Percentiles rank a stretch among this genome's conserved stretches.
phyloP scores from a whole-genome alignment of 306 rosid species.

The Nissolia schottii region DNA sequence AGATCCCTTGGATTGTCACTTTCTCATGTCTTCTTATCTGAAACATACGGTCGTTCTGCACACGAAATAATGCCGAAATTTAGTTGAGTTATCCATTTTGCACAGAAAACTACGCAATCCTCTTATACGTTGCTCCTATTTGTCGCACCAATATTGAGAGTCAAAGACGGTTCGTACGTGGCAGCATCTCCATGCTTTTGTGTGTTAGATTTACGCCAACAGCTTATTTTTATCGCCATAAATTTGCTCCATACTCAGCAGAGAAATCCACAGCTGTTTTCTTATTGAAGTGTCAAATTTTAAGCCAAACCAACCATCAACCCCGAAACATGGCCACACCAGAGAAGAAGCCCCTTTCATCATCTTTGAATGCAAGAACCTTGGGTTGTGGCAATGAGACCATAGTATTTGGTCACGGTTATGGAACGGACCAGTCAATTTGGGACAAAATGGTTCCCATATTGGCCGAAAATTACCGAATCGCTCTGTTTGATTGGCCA shows the following conservation, averaged over 20 bases:
- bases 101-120: background rate
- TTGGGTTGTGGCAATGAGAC: conserved; percentile 37
- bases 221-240: too few relatives aligned
- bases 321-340: conserved; percentile 19
- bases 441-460: conserved; percentile 64
- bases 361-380: conserved; percentile 38
- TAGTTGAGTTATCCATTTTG: background rate
- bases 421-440: conserved; percentile 58
- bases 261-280: too few relatives aligned
- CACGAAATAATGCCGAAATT: too few relatives aligned
- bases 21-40: background rate
- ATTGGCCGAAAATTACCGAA: conserved; percentile 28
- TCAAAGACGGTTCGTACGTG: background rate
- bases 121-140: too few relatives aligned
- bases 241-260: too few relatives aligned
- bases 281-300: too few relatives aligned
- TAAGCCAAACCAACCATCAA: background rate
- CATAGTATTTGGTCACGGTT: conserved; percentile 71
- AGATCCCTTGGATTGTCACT: background rate
- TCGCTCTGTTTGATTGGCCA: conserved; percentile 67
- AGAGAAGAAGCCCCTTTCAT: conserved; percentile 30
- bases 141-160: background rate
- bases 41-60: background rate
- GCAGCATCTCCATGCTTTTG: too few relatives aligned
- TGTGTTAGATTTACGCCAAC: too few relatives aligned